Percentiles rank a stretch among this genome's conserved stretches.
Conservation (phyloP, 805 yeast species). For the Lipomyces kockii region DNA sequence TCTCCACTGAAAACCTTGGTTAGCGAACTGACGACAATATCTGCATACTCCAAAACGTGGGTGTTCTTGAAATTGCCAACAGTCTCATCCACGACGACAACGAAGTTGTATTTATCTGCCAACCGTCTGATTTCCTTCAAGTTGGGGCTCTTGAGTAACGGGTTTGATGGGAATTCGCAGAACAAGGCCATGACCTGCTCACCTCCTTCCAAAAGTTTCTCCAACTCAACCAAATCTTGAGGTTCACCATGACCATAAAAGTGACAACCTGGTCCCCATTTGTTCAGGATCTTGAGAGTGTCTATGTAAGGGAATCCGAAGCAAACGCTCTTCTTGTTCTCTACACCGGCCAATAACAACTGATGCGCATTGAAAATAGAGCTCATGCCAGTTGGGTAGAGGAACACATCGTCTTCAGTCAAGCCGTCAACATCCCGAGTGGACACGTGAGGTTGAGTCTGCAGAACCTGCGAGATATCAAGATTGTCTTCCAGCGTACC, state of each 20-base stretch:
- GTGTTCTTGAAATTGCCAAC: slow-evolving; percentile 89
- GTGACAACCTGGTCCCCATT: slow-evolving; percentile 90
- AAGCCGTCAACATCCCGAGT: slow-evolving; percentile 40
- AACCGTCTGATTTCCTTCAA: slow-evolving; percentile 65
- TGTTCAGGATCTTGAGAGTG: slow-evolving; percentile 79
- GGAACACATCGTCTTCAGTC: slow-evolving; percentile 70
- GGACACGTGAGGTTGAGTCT: slow-evolving; percentile 26
- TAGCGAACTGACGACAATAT: slow-evolving; percentile 81
- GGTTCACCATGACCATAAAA: slow-evolving; percentile 87
- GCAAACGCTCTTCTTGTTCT: slow-evolving; percentile 70
- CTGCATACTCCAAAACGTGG: slow-evolving; percentile 80
- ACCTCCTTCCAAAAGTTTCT: slow-evolving; percentile 62
- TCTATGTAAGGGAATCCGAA: slow-evolving; percentile 97
- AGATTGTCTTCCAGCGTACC: slow-evolving; percentile 57
- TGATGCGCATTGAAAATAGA: slow-evolving; percentile 81
- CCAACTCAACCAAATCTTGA: slow-evolving; percentile 64
- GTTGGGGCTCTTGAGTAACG: slow-evolving; percentile 85
- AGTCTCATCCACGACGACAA: slow-evolving; percentile 90
- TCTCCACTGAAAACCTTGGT: slow-evolving; percentile 95
- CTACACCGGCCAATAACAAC: slow-evolving; percentile 40
- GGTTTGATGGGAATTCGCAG: slow-evolving; percentile 95
- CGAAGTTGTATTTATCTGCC: slow-evolving; percentile 72
- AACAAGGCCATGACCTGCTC: slow-evolving; percentile 75
- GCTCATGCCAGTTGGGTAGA: slow-evolving; percentile 93
- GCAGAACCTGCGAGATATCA: slow-evolving; percentile 37